Base-by-base conservation (phyloP, 1,284 basidiomycete species). In the Malassezia yamatoensis region DNA sequence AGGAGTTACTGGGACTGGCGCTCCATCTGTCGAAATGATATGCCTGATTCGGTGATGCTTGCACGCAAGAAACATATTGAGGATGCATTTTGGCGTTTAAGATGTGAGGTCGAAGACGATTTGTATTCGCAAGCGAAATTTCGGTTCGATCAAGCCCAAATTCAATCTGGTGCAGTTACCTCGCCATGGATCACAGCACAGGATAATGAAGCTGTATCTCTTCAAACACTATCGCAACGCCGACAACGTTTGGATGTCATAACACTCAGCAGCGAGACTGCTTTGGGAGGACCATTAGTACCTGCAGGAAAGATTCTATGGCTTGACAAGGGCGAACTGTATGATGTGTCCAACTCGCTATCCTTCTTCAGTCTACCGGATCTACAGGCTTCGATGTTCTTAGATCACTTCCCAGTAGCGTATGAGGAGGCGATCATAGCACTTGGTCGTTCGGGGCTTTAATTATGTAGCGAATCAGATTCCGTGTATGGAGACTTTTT, bases 331-430 rank as follows among this genome's bases (percentile, higher is more conserved):
- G 54, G 60, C 13, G 60, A 60, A 29, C 39, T 74, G 45, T 71
- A 70, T 51, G 52, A 54, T 9, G 61, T 74, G 6, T 57, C 61
- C 41, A 62, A 61, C 33, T 68, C 71, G 8, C 47, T 70, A 15
- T 55, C 65, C 5, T 74, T 72, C 58, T 74, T 72, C 61, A 63
- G 63, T 51, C 46, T 72, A 29, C 71, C 71, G 6, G 68, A 70
- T 38, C 45, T 47, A 32, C 33, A 54, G n/a, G 35, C 51, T 12
- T 38, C 62, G 42, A 67, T 71, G 69, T 69, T 74, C 56, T 63
- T 65, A 1, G 56, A 61, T 35, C 71, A 74, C 53, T 68, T 74
- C 32, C 71, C 71, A 9, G 64, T 65, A 16, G 68, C 68, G 9
- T 74, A 74, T 59, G 70, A 74, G 48, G 63, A 64, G 32, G 69